Evolutionary conservation across 1,139 yeast genomes (phyloP).

Genomic region (Kurtzmaniella quercitrusa): DNA sequence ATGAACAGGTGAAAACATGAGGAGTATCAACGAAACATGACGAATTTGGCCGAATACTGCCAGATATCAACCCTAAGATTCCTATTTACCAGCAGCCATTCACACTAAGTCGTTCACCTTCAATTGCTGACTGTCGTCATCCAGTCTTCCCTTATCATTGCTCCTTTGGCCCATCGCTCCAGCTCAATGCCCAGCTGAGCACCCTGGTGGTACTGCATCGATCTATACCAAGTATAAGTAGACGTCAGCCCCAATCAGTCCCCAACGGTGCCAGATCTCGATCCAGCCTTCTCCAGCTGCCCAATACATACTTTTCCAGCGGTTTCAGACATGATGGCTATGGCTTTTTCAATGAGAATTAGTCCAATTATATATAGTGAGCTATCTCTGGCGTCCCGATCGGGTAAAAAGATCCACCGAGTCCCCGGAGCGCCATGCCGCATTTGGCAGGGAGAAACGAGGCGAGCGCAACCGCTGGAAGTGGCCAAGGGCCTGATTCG

Average conservation of each 20-base stretch:
- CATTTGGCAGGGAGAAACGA: background rate
- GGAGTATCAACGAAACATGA: too few species aligned
- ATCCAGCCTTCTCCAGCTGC: background rate
- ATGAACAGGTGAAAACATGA: too few species aligned
- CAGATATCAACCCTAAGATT: too few species aligned
- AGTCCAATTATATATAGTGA: background rate
- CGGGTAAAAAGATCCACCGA: background rate
- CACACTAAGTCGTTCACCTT: too few species aligned
- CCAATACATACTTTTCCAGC: conserved; percentile 12
- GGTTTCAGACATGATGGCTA: conserved; percentile 11
- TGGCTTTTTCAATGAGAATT: background rate
- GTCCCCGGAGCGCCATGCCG: background rate
- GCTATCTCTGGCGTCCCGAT: background rate
- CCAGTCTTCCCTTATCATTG: too few species aligned
- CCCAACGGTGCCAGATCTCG: background rate
- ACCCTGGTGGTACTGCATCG: background rate
- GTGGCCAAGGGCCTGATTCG: too few species aligned
- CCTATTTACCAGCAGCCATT: too few species aligned
- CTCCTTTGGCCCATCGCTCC: too few species aligned
- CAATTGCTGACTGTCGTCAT: background rate
- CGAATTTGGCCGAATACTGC: too few species aligned
- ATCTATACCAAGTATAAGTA: background rate
- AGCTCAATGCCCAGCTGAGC: background rate
- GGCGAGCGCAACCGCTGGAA: background rate
- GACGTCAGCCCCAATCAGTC: background rate